Percentiles rank a stretch among this genome's conserved stretches.
Evolutionary conservation across 768 basidiomycete species (phyloP).

Genomic region (Terana coerulea): DNA sequence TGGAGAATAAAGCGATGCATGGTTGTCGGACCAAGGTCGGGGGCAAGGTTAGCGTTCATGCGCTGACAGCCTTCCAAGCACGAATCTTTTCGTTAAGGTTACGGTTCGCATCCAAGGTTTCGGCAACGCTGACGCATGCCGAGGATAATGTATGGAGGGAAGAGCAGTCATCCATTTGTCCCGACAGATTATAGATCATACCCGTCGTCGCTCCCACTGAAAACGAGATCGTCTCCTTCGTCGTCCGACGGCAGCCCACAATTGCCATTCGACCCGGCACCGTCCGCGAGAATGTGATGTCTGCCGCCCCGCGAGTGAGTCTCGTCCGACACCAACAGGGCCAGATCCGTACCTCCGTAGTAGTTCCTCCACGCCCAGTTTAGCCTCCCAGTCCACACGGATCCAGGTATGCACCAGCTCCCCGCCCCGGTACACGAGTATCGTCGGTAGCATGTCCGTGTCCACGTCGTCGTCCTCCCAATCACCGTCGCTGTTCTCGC

Average conservation of each 20-base stretch:
- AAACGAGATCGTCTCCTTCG: slow-evolving; percentile 32
- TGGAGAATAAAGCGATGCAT: no score
- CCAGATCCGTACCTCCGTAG: slow-evolving; percentile 52
- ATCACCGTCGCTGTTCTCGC: slow-evolving; percentile 32
- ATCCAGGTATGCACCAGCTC: slow-evolving; percentile 89
- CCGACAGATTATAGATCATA: slow-evolving; percentile 4
- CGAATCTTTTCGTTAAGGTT: no score
- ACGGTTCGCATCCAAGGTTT: no score
- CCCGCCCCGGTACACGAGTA: slow-evolving; percentile 75
- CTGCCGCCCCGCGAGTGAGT: slow-evolving; percentile 20
- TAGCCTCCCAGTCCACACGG: slow-evolving; percentile 81
- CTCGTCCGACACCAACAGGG: background rate
- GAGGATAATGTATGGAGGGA: no score
- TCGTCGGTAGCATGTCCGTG: slow-evolving; percentile 73
- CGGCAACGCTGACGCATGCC: no score
- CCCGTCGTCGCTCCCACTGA: slow-evolving; percentile 28
- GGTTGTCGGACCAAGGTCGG: no score
- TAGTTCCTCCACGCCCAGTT: slow-evolving; percentile 64
- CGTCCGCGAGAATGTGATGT: slow-evolving; percentile 38
- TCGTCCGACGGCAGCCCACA: slow-evolving; percentile 43
- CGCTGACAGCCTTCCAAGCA: no score
- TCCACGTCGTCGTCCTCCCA: slow-evolving; percentile 64
- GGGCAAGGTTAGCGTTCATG: no score
- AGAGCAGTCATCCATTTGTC: no score
- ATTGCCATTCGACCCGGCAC: slow-evolving; percentile 34